Evolutionary conservation across 2,329 filamentous ascomycete species (phyloP), one percentile per base, ranked within the genome.

Genomic region (Reticulascus tulasneorum): DNA sequence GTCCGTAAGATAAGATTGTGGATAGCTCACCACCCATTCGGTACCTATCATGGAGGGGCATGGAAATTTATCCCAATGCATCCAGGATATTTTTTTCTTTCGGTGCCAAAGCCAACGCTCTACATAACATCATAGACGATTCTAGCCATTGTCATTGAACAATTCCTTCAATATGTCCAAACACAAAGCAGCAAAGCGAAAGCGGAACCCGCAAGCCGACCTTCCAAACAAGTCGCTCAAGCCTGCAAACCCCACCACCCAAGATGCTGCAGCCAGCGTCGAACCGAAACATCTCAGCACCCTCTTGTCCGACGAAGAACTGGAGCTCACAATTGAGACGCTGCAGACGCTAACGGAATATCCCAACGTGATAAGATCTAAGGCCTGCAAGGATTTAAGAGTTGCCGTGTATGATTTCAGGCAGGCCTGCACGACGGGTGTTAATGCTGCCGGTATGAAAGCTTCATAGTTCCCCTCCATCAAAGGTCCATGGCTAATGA

Each of bases 351-450:
- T 85, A 9, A 60, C 79, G 0, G 59, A 73, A 38, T 71, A 84
- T 44, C 81, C 82, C 0, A 60, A 57, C 16, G 51, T 84, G 16
- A 84, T 82, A 54, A 86, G 86, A 56, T 77, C 78, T 1, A 84
- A 83, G 50, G 69, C 67, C 17, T 86, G 82, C 61, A 82, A 77
- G 49, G 77, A 82, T 30, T 61, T 86, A 3, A 69, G 82, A 15
- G 75, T 73, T 4, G 81, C 81, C 6, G 80, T 84, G 7, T 84
- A 83, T 49, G 76, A 79, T 15, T 86, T 86, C 40, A 74, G 79
- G 2, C 75, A 84, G 53, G 77, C 80, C 12, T 84, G 79, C 47
- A 82, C 77, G 0, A 84, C 78, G 0, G 82, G 82, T 6, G 60
- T 79, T 41, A 82, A 80, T 56, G 70, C 73, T 32, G 66, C 69